Percentiles rank a stretch among this genome's conserved stretches.
Evolutionary conservation across 805 yeast genomes (phyloP).

Genomic region (Sungouiella blattae): DNA sequence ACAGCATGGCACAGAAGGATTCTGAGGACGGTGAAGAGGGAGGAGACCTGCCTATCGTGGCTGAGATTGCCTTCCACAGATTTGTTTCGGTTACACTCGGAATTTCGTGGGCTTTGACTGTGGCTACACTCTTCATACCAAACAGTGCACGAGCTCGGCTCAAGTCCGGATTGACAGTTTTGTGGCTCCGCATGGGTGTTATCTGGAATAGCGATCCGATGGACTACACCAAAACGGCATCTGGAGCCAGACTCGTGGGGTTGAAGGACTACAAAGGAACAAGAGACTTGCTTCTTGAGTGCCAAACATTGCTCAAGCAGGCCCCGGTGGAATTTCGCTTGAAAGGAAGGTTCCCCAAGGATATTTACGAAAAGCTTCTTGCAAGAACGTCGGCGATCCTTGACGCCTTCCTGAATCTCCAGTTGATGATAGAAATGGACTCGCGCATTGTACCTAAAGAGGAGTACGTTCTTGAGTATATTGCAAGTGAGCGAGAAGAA

Average conservation of each 20-base stretch:
- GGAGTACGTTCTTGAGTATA: constrained; percentile 49
- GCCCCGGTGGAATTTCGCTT: constrained; percentile 75
- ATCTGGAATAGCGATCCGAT: constrained; percentile 78
- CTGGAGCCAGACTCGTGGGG: constrained; percentile 31
- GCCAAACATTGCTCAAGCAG: constrained; percentile 58
- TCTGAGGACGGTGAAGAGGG: constrained; percentile 63
- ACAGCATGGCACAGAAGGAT: constrained; percentile 58
- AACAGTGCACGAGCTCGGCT: constrained; percentile 71
- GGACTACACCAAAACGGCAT: constrained; percentile 29
- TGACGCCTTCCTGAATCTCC: constrained; percentile 73
- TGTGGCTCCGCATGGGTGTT: constrained; percentile 80
- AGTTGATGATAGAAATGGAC: constrained; percentile 63
- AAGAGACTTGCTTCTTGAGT: constrained; percentile 54
- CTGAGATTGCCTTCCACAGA: constrained; percentile 75
- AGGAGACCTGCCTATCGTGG: constrained; percentile 63
- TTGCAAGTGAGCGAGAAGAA: constrained; percentile 59
- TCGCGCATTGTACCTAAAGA: constrained; percentile 52
- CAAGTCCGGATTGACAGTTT: constrained; percentile 58
- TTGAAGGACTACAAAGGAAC: constrained; percentile 45
- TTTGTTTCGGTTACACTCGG: constrained; percentile 71
- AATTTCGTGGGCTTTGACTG: constrained; percentile 69
- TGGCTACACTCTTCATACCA: constrained; percentile 67
- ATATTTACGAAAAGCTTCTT: constrained; percentile 49
- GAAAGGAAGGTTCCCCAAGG: constrained; percentile 66
- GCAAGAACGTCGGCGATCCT: constrained; percentile 59